Conservation (phyloP, 1,284 basidiomycete species). For the Calocybe gambosa region DNA sequence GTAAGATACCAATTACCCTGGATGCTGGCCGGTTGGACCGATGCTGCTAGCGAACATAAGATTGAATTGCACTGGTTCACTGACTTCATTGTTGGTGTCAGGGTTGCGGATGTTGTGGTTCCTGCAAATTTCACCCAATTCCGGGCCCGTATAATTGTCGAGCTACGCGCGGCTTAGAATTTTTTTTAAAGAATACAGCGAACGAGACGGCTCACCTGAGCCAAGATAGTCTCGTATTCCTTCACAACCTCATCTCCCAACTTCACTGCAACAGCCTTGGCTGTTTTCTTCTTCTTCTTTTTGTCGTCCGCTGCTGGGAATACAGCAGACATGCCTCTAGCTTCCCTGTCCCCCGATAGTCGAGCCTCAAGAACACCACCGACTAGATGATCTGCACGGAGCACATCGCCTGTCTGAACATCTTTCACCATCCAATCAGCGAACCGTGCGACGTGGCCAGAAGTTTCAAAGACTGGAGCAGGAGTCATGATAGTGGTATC, state of each 20-base stretch:
- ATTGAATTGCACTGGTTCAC: constrained; percentile 95
- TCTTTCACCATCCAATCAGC: constrained; percentile 99
- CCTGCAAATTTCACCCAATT: constrained; percentile 85
- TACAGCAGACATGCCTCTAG: constrained; percentile 65
- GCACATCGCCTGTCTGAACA: constrained; percentile 88
- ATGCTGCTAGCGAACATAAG: constrained; percentile 98
- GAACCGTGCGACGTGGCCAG: constrained; percentile 97
- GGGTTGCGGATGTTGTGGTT: constrained; percentile 87
- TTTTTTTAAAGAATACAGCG: no score
- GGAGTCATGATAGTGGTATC: constrained; percentile 99
- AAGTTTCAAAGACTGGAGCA: constrained; percentile 92
- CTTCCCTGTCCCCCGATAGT: constrained; percentile 88
- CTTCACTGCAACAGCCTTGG: constrained; percentile 73
- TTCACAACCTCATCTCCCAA: constrained; percentile 72
- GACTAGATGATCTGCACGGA: constrained; percentile 96
- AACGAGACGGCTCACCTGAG: constrained; percentile 61
- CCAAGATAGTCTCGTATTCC: constrained; percentile 81
- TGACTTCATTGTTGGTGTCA: constrained; percentile 87
- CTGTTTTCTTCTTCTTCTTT: constrained; percentile 81
- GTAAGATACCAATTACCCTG: constrained; percentile 62
- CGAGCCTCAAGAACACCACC: constrained; percentile 90
- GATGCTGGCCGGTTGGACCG: constrained; percentile 95
- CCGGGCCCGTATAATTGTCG: constrained; percentile 90
- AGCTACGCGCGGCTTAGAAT: no score
- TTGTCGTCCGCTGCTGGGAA: constrained; percentile 53